Conservation (phyloP, 1,284 basidiomycete species). For the Hortiboletus rubellus region DNA sequence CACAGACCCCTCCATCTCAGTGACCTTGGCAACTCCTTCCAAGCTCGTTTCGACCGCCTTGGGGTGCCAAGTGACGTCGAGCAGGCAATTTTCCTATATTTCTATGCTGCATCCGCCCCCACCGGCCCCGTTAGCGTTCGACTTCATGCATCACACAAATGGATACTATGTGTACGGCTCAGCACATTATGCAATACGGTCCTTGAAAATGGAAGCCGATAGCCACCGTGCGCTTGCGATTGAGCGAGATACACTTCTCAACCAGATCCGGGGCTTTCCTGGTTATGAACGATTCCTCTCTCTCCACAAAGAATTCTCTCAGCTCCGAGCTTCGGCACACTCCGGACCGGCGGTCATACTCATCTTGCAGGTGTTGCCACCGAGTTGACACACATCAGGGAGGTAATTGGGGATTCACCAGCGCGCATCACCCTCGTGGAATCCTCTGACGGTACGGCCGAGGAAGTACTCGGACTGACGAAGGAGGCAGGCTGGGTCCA, state of each 20-base stretch:
- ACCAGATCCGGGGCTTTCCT: background rate
- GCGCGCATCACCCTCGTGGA: conserved; percentile 1
- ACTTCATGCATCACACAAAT: background rate
- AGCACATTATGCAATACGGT: background rate
- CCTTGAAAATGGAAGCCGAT: background rate
- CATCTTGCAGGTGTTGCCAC: conserved; percentile 3
- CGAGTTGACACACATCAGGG: conserved; percentile 5
- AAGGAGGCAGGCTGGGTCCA: conserved; percentile 11
- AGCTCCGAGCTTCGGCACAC: background rate
- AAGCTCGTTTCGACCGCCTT: background rate
- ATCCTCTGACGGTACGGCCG: conserved; percentile 6
- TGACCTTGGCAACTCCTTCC: background rate
- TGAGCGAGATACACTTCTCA: background rate
- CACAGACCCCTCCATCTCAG: no score
- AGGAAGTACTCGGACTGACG: conserved; percentile 9
- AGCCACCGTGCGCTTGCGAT: background rate
- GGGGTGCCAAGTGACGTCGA: background rate
- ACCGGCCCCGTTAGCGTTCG: background rate
- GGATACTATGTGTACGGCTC: background rate
- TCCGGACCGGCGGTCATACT: background rate
- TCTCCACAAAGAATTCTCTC: background rate
- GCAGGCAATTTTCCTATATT: background rate
- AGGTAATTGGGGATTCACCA: background rate
- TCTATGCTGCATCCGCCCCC: background rate
- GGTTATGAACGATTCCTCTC: conserved; percentile 4